Evolutionary conservation across 441 rosid genomes (phyloP), one percentile per base, ranked within the genome.

Genomic region (Gossypium trilobum): DNA sequence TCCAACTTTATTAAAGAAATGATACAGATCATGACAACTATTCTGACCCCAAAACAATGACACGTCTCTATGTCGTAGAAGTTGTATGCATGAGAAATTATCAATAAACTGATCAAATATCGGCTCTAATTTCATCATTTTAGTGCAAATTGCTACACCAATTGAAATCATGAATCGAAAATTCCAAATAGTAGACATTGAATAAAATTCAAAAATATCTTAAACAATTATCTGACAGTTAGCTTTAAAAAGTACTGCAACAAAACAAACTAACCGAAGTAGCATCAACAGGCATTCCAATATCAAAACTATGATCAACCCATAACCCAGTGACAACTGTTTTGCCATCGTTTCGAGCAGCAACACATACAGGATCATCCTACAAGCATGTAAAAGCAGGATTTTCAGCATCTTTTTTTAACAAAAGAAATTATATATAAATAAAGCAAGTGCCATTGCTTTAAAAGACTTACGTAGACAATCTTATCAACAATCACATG

Each of bases 291-390:
- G 85, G 84, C 85, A 86, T 73, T 78, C 96, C 98, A 71, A 76
- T 60, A 68, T 91, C 96, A 69, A 79, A 82, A 79, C 95, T 81
- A 75, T 91, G 98, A 79, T 92, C 87, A 65, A 91, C 97, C 98
- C 98, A 92, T 71, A 91, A 78, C 6, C 84, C 84, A 0, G 91
- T 87, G 44, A 89, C 90, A 64, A 92, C 81, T 13, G 80, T 84
- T 74, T 89, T 95, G 52, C 95, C 89, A 65, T 84, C 87, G 13
- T 72, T 80, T 77, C 96, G 87, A 72, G 97, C 96, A 58, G 85
- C 75, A 27, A 79, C 87, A 77, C 96, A 92, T n/a, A 79, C 31
- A 14, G 97, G 88, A 83, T 92, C 96, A 74, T 92, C 93, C 98
- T 95, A 80, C 23, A 58, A 75, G 20, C 29, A 71, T 19, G 17